Conservation (phyloP, 2,329 filamentous ascomycete genomes). For the Neonectria hederae region DNA sequence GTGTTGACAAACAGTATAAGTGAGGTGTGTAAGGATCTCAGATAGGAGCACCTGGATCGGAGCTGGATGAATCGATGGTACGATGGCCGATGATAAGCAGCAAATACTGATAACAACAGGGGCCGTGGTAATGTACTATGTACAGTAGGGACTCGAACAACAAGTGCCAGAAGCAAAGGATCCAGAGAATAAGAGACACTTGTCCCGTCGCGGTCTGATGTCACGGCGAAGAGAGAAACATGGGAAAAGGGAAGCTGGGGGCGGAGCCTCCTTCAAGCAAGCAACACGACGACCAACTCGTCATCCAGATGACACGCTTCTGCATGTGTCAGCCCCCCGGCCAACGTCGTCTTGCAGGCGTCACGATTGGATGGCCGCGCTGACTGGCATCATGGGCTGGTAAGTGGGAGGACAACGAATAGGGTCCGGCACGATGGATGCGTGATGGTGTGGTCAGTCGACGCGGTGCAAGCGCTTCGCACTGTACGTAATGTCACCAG, state of each 20-base stretch:
- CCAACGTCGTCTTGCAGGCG: conserved; percentile 7
- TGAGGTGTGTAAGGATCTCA: not conserved
- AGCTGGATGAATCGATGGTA: not conserved
- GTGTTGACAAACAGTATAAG: not conserved
- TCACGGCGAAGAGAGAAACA: conserved; percentile 7
- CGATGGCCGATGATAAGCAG: not conserved
- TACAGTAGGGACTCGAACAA: not conserved
- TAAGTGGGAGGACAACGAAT: conserved; percentile 16
- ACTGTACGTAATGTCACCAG: conserved; percentile 6
- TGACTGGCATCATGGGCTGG: conserved; percentile 13
- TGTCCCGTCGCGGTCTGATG: conserved; percentile 1
- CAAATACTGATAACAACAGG: not conserved
- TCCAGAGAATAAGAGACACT: not conserved
- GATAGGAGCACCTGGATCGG: not conserved
- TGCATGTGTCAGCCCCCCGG: conserved; percentile 21
- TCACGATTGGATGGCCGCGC: conserved; percentile 16
- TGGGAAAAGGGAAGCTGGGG: conserved; percentile 5
- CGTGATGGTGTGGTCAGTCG: conserved; percentile 17
- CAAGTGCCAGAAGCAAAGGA: not conserved
- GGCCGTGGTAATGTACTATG: not conserved
- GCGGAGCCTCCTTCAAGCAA: conserved; percentile 10
- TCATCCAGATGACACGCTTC: conserved; percentile 20
- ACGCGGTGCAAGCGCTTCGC: conserved; percentile 2
- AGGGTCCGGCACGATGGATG: conserved; percentile 8
- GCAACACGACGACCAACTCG: conserved; percentile 4